Conservation (phyloP, 2,329 filamentous ascomycete species). For the Ophiocordyceps camponoti-leonardi region DNA sequence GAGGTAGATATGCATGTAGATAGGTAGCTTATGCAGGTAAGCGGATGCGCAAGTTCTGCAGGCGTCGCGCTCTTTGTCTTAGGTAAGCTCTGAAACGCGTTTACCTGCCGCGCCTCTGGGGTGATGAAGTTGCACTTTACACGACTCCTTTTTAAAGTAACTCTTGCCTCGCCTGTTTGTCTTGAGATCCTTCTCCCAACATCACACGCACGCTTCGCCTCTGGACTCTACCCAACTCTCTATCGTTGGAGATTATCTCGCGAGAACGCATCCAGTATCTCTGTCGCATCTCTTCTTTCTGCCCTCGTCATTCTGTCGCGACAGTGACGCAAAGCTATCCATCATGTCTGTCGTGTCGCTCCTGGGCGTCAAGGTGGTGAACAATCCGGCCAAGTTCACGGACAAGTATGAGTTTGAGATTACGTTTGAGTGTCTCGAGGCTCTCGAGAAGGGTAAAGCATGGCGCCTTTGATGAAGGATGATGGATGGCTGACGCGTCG, state of each 20-base stretch:
- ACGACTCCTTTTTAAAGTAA: background rate
- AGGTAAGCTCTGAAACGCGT: background rate
- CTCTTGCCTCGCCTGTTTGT: too few relatives aligned
- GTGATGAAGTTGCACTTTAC: background rate
- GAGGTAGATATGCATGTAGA: too few relatives aligned
- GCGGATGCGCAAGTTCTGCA: too few relatives aligned
- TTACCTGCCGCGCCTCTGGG: background rate
- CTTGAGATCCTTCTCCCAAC: too few relatives aligned
- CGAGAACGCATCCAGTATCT: too few relatives aligned
- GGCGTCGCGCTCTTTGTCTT: background rate
- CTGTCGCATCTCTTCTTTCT: background rate
- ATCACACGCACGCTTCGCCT: too few relatives aligned
- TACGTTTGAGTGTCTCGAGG: slow-evolving; percentile 94
- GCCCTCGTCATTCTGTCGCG: background rate
- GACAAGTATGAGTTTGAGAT: slow-evolving; percentile 96
- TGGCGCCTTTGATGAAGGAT: background rate
- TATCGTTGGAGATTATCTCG: too few relatives aligned
- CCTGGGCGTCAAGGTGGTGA: slow-evolving; percentile 84
- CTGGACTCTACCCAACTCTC: too few relatives aligned
- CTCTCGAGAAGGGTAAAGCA: slow-evolving; percentile 70
- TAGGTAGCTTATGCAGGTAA: too few relatives aligned
- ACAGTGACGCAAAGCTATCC: background rate
- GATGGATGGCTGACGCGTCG: slow-evolving; percentile 5
- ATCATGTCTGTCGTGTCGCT: slow-evolving; percentile 90
- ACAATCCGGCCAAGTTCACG: slow-evolving; percentile 91